phyloP scores from a whole-genome alignment of 805 yeast species.

The Pichia nanzhaoensis region DNA sequence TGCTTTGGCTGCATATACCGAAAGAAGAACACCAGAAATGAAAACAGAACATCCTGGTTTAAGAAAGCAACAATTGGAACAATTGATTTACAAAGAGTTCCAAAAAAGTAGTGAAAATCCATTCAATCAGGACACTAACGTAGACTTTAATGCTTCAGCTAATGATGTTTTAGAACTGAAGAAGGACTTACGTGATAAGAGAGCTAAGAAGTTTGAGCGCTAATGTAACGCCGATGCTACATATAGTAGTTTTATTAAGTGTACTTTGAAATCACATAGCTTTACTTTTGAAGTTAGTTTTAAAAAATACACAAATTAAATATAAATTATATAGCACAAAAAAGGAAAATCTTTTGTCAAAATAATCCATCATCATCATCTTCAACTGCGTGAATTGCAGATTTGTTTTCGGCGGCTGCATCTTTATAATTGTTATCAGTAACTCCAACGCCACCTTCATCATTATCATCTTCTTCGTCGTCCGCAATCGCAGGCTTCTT shows the following conservation, averaged over 20 bases:
- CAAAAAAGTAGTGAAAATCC: slow-evolving; percentile 78
- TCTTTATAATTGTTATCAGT: slow-evolving; percentile 16
- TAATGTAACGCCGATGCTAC: slow-evolving; percentile 4
- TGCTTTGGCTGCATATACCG: slow-evolving; percentile 67
- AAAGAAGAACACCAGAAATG: slow-evolving; percentile 60
- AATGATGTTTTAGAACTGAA: slow-evolving; percentile 38
- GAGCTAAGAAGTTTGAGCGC: slow-evolving; percentile 29
- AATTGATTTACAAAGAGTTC: slow-evolving; percentile 70
- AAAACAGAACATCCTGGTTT: slow-evolving; percentile 75
- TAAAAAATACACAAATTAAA: no score
- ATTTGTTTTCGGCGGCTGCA: slow-evolving; percentile 8
- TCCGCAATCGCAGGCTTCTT: slow-evolving; percentile 11
- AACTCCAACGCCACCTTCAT: slow-evolving; percentile 13
- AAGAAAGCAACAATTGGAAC: slow-evolving; percentile 71
- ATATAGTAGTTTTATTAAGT: not conserved
- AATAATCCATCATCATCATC: slow-evolving; percentile 15
- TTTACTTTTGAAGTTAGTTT: no score
- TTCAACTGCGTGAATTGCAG: slow-evolving; percentile 2
- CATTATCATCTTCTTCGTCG: slow-evolving; percentile 18
- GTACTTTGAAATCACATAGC: no score
- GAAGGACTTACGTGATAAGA: slow-evolving; percentile 24
- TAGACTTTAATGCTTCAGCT: slow-evolving; percentile 57
- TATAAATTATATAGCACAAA: no score
- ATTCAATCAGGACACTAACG: slow-evolving; percentile 67
- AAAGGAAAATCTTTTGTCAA: not conserved